These are phyloP conservation scores for Metarhizium robertsii DNA, from an alignment of 2,329 filamentous ascomycete species.

Conservation along the genomic window DNA sequence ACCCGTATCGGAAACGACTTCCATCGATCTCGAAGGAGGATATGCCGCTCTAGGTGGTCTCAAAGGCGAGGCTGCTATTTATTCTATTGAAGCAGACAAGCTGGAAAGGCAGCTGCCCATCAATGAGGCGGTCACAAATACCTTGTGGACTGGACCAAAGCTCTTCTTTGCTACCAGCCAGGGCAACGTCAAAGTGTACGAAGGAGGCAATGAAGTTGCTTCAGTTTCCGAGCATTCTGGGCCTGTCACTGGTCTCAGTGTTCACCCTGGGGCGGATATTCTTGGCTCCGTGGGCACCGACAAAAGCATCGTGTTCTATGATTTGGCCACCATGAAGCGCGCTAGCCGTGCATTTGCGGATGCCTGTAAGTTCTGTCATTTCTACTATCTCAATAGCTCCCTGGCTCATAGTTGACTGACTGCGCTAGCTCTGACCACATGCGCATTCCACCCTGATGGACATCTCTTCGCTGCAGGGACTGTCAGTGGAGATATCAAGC, in stretches of 20 bases:
- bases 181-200: slow-evolving; percentile 72
- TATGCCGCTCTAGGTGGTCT: slow-evolving; percentile 66
- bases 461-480: slow-evolving; percentile 83
- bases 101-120: slow-evolving; percentile 59
- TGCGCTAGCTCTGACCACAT: slow-evolving; percentile 57
- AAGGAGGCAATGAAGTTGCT: slow-evolving; percentile 58
- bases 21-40: slow-evolving; percentile 44
- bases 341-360: slow-evolving; percentile 74
- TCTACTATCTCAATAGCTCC: neutral
- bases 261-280: slow-evolving; percentile 77
- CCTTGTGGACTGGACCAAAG: slow-evolving; percentile 56
- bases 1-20: slow-evolving; percentile 38
- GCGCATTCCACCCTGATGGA: slow-evolving; percentile 93
- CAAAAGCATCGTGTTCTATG: slow-evolving; percentile 89
- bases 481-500: slow-evolving; percentile 69
- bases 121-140: slow-evolving; percentile 57
- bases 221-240: slow-evolving; percentile 77
- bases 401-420: slow-evolving; percentile 5
- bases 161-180: slow-evolving; percentile 65
- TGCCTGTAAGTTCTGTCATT: slow-evolving; percentile 51
- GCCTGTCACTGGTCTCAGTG: slow-evolving; percentile 62
- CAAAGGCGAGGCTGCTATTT: slow-evolving; percentile 67
- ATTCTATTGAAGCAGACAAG: slow-evolving; percentile 59
- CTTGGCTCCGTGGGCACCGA: slow-evolving; percentile 82
- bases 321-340: slow-evolving; percentile 56